Evolutionary conservation across 2,329 filamentous ascomycete genomes (phyloP).

Genomic region (Colletotrichum acutatum): DNA sequence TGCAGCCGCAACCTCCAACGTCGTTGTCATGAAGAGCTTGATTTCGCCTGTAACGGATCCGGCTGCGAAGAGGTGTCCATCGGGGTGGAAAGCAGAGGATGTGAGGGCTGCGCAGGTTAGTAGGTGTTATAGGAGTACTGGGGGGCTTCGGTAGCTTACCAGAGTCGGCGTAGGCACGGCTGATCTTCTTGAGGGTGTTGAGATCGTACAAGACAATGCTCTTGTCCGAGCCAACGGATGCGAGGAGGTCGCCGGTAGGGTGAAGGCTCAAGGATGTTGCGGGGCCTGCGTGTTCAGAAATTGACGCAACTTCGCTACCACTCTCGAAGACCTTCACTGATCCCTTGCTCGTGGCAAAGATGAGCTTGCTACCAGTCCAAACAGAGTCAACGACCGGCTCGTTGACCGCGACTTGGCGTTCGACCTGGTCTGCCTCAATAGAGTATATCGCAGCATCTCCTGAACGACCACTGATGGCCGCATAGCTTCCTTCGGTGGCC

Average conservation of each 20-base stretch:
- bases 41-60: constrained; percentile 85
- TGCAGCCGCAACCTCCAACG: constrained; percentile 78
- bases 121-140: constrained; percentile 1
- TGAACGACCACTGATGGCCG: constrained; percentile 79
- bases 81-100: constrained; percentile 89
- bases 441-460: constrained; percentile 83
- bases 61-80: constrained; percentile 92
- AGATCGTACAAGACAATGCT: constrained; percentile 92
- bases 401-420: constrained; percentile 74
- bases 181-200: constrained; percentile 72
- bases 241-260: constrained; percentile 83
- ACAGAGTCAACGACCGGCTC: constrained; percentile 74
- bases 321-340: constrained; percentile 83
- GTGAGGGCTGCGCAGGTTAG: constrained; percentile 70
- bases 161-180: constrained; percentile 82
- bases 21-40: constrained; percentile 89
- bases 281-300: constrained; percentile 85
- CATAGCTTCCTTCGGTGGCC: constrained; percentile 68
- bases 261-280: constrained; percentile 83
- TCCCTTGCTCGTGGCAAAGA: constrained; percentile 81
- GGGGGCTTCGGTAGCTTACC: constrained; percentile 15
- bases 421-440: constrained; percentile 72
- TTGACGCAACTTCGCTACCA: constrained; percentile 74
- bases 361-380: constrained; percentile 75
- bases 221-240: constrained; percentile 91